These are phyloP conservation scores for Cardiospermum halicacabum DNA, from an alignment of 345 rosid species.

Conservation along the genomic window DNA sequence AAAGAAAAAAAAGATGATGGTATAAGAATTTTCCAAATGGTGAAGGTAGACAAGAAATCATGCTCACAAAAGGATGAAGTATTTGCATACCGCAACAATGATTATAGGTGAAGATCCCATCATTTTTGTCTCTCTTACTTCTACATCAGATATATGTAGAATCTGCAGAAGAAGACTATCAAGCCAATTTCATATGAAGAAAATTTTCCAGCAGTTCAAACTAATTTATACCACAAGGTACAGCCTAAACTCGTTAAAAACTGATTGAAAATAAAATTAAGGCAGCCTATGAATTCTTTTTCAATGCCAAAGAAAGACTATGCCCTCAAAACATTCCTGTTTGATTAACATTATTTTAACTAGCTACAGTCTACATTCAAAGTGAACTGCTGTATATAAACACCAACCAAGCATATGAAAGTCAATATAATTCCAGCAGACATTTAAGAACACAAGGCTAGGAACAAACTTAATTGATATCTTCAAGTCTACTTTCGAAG, in stretches of 20 bases:
- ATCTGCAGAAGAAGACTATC: constrained; percentile 39
- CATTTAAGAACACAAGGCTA: neutral
- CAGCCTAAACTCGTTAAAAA: neutral
- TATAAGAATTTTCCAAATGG: neutral
- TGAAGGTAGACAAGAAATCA: constrained; percentile 1
- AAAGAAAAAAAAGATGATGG: neutral
- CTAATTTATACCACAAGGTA: constrained; percentile 1
- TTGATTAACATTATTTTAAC: neutral
- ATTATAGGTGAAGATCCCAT: constrained; percentile 84
- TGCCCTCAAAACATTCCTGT: neutral
- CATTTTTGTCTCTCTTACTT: constrained; percentile 84
- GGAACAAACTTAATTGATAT: neutral
- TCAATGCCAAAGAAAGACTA: neutral
- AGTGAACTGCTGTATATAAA: neutral
- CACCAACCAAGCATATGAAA: neutral
- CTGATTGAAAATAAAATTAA: neutral
- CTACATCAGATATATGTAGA: constrained; percentile 85
- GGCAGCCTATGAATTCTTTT: neutral
- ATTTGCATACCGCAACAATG: constrained; percentile 53
- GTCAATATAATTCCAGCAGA: neutral
- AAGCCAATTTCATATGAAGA: neutral
- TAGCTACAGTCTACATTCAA: neutral
- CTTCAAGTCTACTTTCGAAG: too few species aligned
- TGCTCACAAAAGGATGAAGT: neutral
- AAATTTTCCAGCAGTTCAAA: constrained; percentile 1